These are phyloP conservation scores for Exophiala phaeomuriformis DNA, from an alignment of 2,329 filamentous ascomycete genomes.

Conservation along the genomic window DNA sequence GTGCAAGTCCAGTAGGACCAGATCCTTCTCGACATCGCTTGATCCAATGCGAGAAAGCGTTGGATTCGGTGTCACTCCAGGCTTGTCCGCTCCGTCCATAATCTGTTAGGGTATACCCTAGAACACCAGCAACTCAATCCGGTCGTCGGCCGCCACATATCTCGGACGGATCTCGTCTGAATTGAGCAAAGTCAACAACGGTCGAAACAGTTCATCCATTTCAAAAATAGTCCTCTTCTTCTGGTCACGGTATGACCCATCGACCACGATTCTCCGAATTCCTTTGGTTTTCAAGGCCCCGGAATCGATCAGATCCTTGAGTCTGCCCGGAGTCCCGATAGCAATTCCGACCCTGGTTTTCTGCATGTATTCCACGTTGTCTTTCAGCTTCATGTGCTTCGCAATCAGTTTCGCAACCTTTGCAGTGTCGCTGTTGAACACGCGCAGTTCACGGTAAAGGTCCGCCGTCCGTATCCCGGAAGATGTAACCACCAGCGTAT, in stretches of 20 bases:
- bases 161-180: constrained; percentile 52
- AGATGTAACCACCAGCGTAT: constrained; percentile 81
- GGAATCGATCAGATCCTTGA: constrained; percentile 75
- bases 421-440: constrained; percentile 47
- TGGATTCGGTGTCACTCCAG: too few relatives aligned
- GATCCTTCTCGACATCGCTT: too few relatives aligned
- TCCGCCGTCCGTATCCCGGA: constrained; percentile 83
- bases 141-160: constrained; percentile 6
- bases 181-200: constrained; percentile 67
- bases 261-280: constrained; percentile 73
- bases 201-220: constrained; percentile 86
- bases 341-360: constrained; percentile 68
- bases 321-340: constrained; percentile 77
- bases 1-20: too few relatives aligned
- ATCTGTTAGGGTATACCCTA: constrained; percentile 3
- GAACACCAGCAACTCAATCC: constrained; percentile 23
- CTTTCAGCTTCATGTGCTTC: constrained; percentile 93
- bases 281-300: constrained; percentile 67
- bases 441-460: constrained; percentile 49
- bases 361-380: constrained; percentile 70
- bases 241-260: constrained; percentile 86
- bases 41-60: too few relatives aligned
- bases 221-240: constrained; percentile 93
- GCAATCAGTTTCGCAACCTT: constrained; percentile 88
- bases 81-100: too few relatives aligned